Base-by-base conservation (phyloP, 1,139 yeast species). In the Zygosaccharomyces sapae region DNA sequence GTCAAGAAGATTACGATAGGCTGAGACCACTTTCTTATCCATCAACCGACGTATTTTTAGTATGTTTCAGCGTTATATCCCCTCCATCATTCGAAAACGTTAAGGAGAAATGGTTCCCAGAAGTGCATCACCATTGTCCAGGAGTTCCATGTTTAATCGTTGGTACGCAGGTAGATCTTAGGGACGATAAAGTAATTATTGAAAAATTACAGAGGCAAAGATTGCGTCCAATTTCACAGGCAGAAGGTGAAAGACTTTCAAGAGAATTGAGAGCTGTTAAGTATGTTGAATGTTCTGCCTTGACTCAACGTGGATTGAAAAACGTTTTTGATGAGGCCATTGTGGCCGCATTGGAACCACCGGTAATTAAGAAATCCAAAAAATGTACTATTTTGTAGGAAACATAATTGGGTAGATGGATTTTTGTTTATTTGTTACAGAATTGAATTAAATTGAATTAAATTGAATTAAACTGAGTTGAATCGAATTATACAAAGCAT, bases 1-100 rank as follows among this genome's bases (percentile, higher is more conserved):
- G 98, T 40, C 98, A 92, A 74, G 97, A 90, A 77, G 97, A 92
- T 74, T 92, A 92, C 69, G 98, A 92, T 71, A 80, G 98, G 67
- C 75, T 92, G 66, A 86, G 98, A 72, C 98, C 98, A 8, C 78
- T 92, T 60, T 85, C 95, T 50, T 92, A 92, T 70, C 97, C 98
- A 18, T 92, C 94, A 48, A 92, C 98, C 12, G 97, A 90, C 68
- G 96, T 92, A 42, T 92, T 92, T 67, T 76, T 92, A 61, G 95
- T 89, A 46, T 90, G 97, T 70, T 90, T 90, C 70, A 83, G 95
- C 45, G 96, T 90, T 49, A 87, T 94, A 55, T 88, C 96, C 24
- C 97, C 97, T 33, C 95, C 97, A 36, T 85, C 95, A n/a, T 92
- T 90, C 68, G 97, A 92, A 71, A 92, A 92, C 72, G 97, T 92